Conservation (phyloP, 2,329 filamentous ascomycete genomes). For the Aspergillus ochraceoroseus region DNA sequence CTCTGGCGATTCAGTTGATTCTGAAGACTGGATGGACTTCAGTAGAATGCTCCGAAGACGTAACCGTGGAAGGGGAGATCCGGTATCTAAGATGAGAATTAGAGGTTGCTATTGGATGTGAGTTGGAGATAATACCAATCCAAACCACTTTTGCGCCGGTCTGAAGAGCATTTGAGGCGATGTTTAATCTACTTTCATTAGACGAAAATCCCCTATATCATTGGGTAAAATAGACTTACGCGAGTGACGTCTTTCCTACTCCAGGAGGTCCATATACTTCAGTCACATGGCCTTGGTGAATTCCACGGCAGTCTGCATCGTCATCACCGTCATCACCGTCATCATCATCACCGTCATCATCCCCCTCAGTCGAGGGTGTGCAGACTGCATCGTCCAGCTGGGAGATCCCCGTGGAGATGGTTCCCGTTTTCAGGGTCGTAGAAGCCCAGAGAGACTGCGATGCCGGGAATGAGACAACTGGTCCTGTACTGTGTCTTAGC, state of each 20-base stretch:
- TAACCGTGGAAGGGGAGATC: slow-evolving; percentile 45
- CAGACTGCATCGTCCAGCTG: slow-evolving; percentile 44
- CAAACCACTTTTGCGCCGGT: slow-evolving; percentile 65
- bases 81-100: slow-evolving; percentile 41
- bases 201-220: slow-evolving; percentile 13
- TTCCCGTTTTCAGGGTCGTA: slow-evolving; percentile 15
- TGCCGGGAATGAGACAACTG: slow-evolving; percentile 34
- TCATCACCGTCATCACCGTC: no score
- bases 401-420: slow-evolving; percentile 44
- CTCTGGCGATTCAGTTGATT: slow-evolving; percentile 16
- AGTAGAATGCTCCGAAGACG: slow-evolving; percentile 49
- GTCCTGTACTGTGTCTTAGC: slow-evolving; percentile 22
- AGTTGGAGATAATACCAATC: no score
- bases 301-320: slow-evolving; percentile 47
- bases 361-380: slow-evolving; percentile 15
- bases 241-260: slow-evolving; percentile 76
- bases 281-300: slow-evolving; percentile 71
- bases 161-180: slow-evolving; percentile 59
- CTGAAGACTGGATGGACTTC: slow-evolving; percentile 9
- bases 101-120: no score
- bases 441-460: slow-evolving; percentile 36
- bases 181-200: slow-evolving; percentile 58
- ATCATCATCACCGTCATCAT: no score
- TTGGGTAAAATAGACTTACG: slow-evolving; percentile 50
- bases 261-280: slow-evolving; percentile 87